phyloP scores from a whole-genome alignment of 352 stramenopile species.

The Phytophthora niederhauseri region DNA sequence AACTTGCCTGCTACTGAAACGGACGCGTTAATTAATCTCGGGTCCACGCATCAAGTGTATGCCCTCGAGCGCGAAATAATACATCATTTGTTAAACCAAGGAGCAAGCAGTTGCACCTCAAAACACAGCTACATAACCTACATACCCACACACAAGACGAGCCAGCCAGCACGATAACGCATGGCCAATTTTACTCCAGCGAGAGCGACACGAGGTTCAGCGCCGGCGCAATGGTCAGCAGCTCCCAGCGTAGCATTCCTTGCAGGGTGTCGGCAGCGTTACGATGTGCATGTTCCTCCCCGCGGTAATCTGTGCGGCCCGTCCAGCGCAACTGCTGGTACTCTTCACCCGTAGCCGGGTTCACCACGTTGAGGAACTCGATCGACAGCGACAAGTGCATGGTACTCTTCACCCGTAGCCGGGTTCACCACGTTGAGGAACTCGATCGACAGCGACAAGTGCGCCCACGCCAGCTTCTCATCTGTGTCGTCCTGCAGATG shows the following conservation, averaged over 20 bases:
- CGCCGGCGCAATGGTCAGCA: constrained; percentile 45
- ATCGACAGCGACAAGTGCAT: constrained; percentile 51
- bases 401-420: constrained; percentile 36
- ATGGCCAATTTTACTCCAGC: constrained; percentile 16
- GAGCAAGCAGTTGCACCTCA: constrained; percentile 4
- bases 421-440: constrained; percentile 45
- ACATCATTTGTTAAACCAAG: constrained; percentile 24
- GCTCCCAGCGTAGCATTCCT: constrained; percentile 49
- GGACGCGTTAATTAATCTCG: not conserved
- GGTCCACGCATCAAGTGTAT: constrained; percentile 23
- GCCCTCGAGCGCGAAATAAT: constrained; percentile 28
- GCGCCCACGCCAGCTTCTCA: constrained; percentile 44
- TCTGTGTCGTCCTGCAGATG: constrained; percentile 17
- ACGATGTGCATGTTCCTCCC: constrained; percentile 43
- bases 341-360: constrained; percentile 36
- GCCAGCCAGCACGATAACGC: constrained; percentile 6
- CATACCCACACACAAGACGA: constrained; percentile 11
- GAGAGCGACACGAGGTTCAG: constrained; percentile 42
- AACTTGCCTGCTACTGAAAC: constrained; percentile 21
- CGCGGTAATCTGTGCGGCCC: constrained; percentile 54
- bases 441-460: constrained; percentile 52
- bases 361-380: constrained; percentile 46
- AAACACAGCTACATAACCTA: constrained; percentile 7
- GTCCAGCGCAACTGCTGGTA: constrained; percentile 55
- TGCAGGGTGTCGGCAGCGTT: constrained; percentile 51